Evolutionary conservation across 768 basidiomycete genomes (phyloP).

Genomic region (Lactifluus hygrophoroides): DNA sequence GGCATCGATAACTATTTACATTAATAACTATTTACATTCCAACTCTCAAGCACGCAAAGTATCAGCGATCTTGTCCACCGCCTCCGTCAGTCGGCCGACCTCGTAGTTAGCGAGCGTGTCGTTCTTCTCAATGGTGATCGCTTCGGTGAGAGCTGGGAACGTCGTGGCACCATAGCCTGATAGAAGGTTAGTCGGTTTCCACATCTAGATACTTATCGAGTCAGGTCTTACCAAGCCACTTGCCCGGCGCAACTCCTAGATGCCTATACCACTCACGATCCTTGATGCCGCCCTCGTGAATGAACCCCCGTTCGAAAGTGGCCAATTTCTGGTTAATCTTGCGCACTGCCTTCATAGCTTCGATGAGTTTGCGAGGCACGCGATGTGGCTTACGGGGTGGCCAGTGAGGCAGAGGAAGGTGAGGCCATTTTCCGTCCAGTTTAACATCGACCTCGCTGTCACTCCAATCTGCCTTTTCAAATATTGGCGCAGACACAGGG

Average conservation of each 20-base stretch:
- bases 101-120: constrained; percentile 52
- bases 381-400: constrained; percentile 14
- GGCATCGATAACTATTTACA: background rate
- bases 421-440: constrained; percentile 2
- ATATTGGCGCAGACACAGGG: background rate
- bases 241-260: constrained; percentile 79
- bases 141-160: constrained; percentile 71
- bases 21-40: background rate
- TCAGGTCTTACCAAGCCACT: constrained; percentile 59
- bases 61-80: constrained; percentile 41
- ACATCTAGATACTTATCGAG: background rate
- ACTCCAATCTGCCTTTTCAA: too few relatives aligned
- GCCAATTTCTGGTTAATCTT: constrained; percentile 58
- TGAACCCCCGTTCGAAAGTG: constrained; percentile 72
- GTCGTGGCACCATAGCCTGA: constrained; percentile 80
- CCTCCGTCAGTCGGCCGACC: constrained; percentile 41
- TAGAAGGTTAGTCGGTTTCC: background rate
- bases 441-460: background rate
- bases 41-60: constrained; percentile 15
- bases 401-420: constrained; percentile 3
- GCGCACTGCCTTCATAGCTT: constrained; percentile 50
- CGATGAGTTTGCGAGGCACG: constrained; percentile 37
- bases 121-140: constrained; percentile 63
- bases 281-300: constrained; percentile 66
- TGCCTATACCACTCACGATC: constrained; percentile 83